Evolutionary conservation across 345 rosid genomes (phyloP), one percentile per base, ranked within the genome.

Genomic region (Lepidium sativum): DNA sequence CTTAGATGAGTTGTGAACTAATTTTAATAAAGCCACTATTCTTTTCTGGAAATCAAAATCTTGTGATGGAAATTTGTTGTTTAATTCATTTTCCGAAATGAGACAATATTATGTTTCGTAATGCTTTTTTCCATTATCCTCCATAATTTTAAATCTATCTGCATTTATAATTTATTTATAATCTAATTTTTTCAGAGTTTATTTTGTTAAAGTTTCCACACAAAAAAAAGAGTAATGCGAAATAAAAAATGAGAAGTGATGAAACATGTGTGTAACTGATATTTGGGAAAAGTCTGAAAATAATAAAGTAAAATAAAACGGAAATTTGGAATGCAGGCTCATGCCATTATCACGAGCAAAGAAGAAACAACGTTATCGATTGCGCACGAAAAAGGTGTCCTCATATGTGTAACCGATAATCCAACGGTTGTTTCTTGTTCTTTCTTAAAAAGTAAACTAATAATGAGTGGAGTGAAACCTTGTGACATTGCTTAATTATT

Each of bases 321-420:
- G 39, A 61, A 45, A 33, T 9, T 45, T 12, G 15, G 45, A 6
- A 27, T 6, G 31, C 31, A 5, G 31, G 31, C 31, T 27, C 31
- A 27, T 27, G 31, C 31, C 31, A 44, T 17, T 27, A 18, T 44
- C 38, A 50, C 35, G 13, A 38, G 27, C 58, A 27, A 35, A 63
- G 38, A 37, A 13, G 13, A 29, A 15, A 5, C 37, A 51, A 13
- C 32, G 38, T 31, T 37, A 31, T 51, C 13, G 14, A 29, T 51
- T 51, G 38, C 39, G 64, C 64, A 29, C 41, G 27, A 42, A 41
- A 59, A 42, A 59, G 15, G 51, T 42, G 42, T 59, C 48, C 48
- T 56, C 9, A 15, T 37, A 20, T 18, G 6, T 61, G 54, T 61
- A 45, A 61, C 54, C 21, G 43, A 18, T 44, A 18, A 8, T 47